Percentiles rank a stretch among this genome's conserved stretches.
Conservation (phyloP, 2,329 filamentous ascomycete genomes). For the Drechmeria coniospora region DNA sequence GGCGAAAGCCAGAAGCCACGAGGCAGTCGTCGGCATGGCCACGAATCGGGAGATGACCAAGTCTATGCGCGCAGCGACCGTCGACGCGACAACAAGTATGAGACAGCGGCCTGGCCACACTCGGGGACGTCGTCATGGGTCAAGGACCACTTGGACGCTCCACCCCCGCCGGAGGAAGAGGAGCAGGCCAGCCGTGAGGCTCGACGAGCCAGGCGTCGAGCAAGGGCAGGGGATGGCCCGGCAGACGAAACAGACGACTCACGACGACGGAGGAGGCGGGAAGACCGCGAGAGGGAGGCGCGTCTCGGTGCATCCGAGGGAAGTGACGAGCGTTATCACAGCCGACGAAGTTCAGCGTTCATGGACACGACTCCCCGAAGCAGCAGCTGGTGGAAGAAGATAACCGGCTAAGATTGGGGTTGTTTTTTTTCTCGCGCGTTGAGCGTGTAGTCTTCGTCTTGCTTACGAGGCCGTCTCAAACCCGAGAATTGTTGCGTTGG, state of each 20-base stretch:
- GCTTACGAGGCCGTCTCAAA: no score
- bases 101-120: constrained; percentile 39
- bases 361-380: constrained; percentile 33
- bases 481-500: no score
- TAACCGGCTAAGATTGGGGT: constrained; percentile 21
- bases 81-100: constrained; percentile 18
- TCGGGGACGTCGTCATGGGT: constrained; percentile 52
- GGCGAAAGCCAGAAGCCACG: constrained; percentile 17
- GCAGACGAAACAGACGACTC: constrained; percentile 28
- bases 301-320: constrained; percentile 22
- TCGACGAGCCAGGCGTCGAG: constrained; percentile 28
- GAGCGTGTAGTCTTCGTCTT: no score
- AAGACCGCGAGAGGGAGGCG: constrained; percentile 21
- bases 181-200: constrained; percentile 35
- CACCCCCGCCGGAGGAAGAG: constrained; percentile 38
- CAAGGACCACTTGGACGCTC: constrained; percentile 47
- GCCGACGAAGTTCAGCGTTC: constrained; percentile 24
- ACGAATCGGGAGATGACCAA: constrained; percentile 28
- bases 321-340: constrained; percentile 28
- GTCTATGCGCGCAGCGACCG: constrained; percentile 25
- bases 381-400: constrained; percentile 46
- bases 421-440: no score
- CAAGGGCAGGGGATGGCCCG: constrained; percentile 25
- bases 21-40: constrained; percentile 24
- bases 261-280: constrained; percentile 27